Conservation (phyloP, 1,284 basidiomycete genomes). For the Erythrobasidium hasegawianum region DNA sequence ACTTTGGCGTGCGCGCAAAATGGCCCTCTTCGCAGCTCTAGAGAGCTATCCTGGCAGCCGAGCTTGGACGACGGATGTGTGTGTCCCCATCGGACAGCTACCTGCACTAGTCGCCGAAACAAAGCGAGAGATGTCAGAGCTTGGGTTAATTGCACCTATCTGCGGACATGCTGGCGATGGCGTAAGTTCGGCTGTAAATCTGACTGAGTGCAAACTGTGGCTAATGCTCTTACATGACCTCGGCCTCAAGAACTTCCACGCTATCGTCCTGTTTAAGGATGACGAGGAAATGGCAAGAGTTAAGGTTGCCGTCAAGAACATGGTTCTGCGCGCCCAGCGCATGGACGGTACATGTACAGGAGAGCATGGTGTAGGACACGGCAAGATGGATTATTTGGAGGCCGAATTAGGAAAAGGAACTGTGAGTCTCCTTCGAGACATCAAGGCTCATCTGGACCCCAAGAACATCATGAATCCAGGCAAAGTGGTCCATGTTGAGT, state of each 20-base stretch:
- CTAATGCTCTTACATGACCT: not conserved
- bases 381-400: conserved; percentile 41
- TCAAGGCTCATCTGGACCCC: conserved; percentile 43
- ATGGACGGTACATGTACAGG: conserved; percentile 68
- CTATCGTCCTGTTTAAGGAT: conserved; percentile 58
- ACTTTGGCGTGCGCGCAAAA: conserved; percentile 77
- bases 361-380: conserved; percentile 40
- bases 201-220: not conserved
- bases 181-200: no score
- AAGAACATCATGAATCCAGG: conserved; percentile 39
- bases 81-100: conserved; percentile 40
- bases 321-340: conserved; percentile 59
- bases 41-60: conserved; percentile 30
- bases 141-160: conserved; percentile 35
- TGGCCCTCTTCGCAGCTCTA: not conserved
- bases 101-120: conserved; percentile 42
- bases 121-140: conserved; percentile 14
- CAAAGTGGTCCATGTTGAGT: no score
- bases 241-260: conserved; percentile 27
- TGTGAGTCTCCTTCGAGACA: conserved; percentile 36
- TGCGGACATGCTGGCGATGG: conserved; percentile 36
- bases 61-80: conserved; percentile 42
- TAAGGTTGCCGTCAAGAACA: conserved; percentile 56
- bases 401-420: conserved; percentile 41
- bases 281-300: conserved; percentile 59